These are phyloP conservation scores for Bullera alba DNA, from an alignment of 768 basidiomycete species.

Conservation along the genomic window DNA sequence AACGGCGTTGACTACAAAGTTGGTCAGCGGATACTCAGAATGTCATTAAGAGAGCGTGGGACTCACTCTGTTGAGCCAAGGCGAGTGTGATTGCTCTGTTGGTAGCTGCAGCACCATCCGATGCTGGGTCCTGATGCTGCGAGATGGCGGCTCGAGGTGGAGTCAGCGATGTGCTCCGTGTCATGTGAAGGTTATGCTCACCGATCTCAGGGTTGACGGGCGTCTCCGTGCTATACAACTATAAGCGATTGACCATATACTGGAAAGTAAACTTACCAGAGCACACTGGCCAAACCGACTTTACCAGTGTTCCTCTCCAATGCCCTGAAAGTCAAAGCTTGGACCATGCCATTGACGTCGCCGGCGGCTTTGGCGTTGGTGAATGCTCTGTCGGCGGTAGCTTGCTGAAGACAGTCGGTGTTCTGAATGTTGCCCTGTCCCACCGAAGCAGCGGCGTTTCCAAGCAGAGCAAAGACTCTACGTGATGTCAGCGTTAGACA, in stretches of 20 bases:
- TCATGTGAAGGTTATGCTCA: too few species aligned
- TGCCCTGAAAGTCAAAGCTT: conserved; percentile 59
- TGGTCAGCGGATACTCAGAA: background rate
- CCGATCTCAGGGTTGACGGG: too few species aligned
- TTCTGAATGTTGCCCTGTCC: conserved; percentile 59
- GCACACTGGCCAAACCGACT: conserved; percentile 22
- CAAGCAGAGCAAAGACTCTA: conserved; percentile 54
- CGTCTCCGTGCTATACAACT: too few species aligned
- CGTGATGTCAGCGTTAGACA: too few species aligned
- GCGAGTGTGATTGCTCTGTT: conserved; percentile 62
- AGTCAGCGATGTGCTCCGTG: too few species aligned
- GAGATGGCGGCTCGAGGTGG: too few species aligned
- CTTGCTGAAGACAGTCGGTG: conserved; percentile 60
- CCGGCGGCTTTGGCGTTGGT: conserved; percentile 63
- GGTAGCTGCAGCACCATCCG: conserved; percentile 53
- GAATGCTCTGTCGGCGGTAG: conserved; percentile 63
- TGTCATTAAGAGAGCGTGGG: background rate
- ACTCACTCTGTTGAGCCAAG: conserved; percentile 55
- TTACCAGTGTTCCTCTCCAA: conserved; percentile 60
- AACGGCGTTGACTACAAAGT: conserved; percentile 49
- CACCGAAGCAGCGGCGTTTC: conserved; percentile 57
- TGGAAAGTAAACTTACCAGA: conserved; percentile 11
- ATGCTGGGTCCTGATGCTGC: conserved; percentile 65
- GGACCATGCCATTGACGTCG: conserved; percentile 55
- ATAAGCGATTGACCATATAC: too few species aligned